Evolutionary conservation across 768 basidiomycete species (phyloP), one percentile per base, ranked within the genome.

Genomic region (Auriscalpium orientale): DNA sequence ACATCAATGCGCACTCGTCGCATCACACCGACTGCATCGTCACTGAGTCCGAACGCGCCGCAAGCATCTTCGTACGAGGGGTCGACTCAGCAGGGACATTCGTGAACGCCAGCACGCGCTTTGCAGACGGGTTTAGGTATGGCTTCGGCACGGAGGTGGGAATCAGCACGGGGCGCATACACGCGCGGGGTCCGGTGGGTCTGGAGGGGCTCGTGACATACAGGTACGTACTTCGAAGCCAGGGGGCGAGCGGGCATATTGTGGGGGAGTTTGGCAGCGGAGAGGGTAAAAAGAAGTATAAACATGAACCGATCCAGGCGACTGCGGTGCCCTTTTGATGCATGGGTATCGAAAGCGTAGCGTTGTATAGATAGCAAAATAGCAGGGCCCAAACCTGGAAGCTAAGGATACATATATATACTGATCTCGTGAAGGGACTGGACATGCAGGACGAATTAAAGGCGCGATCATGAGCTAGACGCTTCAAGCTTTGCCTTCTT

Each of bases 121-220:
- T 99, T 68, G 87, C 95, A 0, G 97, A 99, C 69, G 95, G 97
- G 12, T 97, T 95, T 72, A 73, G 95, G 58, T 98, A 93, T 67
- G 97, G 97, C 0, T 94, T 97, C 62, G 97, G 97, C 2, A 95
- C 97, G 5, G 97, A 98, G 71, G 95, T 99, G 0, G 97, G 97
- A 9, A 97, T 99, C 65, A 90, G 89, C 68, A 99, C 97, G 0
- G 95, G 95, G 1, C 85, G 90, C 66, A 95, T 97, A 55, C 97
- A 99, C 66, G 95, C 97, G 15, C 79, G 95, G 44, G 97, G 97
- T 3, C 97, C 97, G 0, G 95, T 98, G 1, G 95, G 95, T 0
- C 76, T 98, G 52, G 91, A 98, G 61, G 93, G 93, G 1, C 75
- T 97, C 60, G 89, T 94, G 43, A 97, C 86, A 56, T 98, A 99